Percentiles rank a stretch among this genome's conserved stretches.
Conservation (phyloP, 164 flowering plant genomes). For the Tetrastigma voinierianum region DNA sequence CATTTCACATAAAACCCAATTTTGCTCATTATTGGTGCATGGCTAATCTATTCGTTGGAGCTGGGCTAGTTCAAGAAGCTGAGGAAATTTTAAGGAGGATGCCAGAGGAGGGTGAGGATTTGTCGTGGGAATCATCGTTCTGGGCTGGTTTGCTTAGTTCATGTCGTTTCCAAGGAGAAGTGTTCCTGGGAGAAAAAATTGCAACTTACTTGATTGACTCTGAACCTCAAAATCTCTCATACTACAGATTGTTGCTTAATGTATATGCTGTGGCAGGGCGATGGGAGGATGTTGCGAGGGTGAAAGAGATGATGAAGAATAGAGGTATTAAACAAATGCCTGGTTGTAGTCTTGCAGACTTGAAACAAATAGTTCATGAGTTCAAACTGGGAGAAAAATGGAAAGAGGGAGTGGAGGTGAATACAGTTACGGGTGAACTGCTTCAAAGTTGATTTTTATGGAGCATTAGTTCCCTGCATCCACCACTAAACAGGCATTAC, state of each 20-base stretch:
- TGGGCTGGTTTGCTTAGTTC: constrained; percentile 56
- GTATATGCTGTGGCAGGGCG: constrained; percentile 59
- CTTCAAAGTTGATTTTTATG: constrained; percentile 15
- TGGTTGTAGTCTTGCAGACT: constrained; percentile 55
- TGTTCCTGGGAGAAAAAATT: constrained; percentile 47
- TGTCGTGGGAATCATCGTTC: constrained; percentile 32
- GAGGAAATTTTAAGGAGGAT: constrained; percentile 43
- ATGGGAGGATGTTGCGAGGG: constrained; percentile 63
- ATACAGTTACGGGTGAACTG: constrained; percentile 26
- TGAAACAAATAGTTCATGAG: constrained; percentile 55
- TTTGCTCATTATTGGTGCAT: constrained; percentile 87
- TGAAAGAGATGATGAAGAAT: constrained; percentile 41
- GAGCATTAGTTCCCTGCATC: background rate
- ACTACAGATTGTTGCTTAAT: constrained; percentile 49
- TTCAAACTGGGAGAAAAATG: constrained; percentile 28
- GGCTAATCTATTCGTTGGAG: constrained; percentile 60
- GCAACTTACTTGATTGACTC: constrained; percentile 49
- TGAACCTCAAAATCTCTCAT: constrained; percentile 48
- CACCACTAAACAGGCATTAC: background rate
- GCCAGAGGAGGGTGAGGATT: constrained; percentile 26
- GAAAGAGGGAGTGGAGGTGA: constrained; percentile 22
- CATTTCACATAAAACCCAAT: constrained; percentile 49
- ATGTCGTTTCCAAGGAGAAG: constrained; percentile 52
- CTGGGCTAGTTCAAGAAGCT: constrained; percentile 54
- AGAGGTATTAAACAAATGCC: constrained; percentile 31